phyloP scores from a whole-genome alignment of 2,329 filamentous ascomycete species.

The Alternaria incomplexa region DNA sequence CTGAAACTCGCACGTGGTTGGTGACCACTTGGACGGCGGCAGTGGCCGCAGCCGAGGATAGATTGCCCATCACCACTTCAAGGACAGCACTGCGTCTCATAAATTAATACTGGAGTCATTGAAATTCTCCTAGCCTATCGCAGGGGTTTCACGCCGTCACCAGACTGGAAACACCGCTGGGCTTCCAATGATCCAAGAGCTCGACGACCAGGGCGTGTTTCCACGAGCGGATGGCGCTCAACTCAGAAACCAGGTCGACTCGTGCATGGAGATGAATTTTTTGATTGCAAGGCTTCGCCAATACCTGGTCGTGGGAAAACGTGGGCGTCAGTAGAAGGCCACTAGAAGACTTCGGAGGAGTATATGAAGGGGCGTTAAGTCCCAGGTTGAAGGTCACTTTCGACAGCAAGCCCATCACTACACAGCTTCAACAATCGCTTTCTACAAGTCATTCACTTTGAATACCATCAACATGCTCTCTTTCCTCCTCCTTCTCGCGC shows the following conservation, averaged over 20 bases:
- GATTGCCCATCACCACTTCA: constrained; percentile 7
- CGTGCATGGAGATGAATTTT: constrained; percentile 9
- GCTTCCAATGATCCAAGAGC: constrained; percentile 2
- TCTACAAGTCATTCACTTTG: not conserved
- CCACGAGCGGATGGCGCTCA: not conserved
- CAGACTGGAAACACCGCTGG: constrained; percentile 6
- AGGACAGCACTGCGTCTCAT: constrained; percentile 1
- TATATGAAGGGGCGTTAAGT: constrained; percentile 3
- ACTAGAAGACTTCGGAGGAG: constrained; percentile 5
- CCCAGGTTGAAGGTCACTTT: constrained; percentile 9
- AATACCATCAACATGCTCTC: constrained; percentile 15
- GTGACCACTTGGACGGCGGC: not conserved
- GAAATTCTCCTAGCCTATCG: constrained; percentile 6
- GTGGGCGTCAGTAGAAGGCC: constrained; percentile 1
- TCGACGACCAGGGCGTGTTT: constrained; percentile 1
- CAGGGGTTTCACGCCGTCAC: constrained; percentile 4
- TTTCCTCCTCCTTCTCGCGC: constrained; percentile 21
- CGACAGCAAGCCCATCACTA: constrained; percentile 3
- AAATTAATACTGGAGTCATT: constrained; percentile 10
- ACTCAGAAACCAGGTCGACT: constrained; percentile 8
- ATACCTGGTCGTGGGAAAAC: not conserved
- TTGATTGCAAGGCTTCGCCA: constrained; percentile 8
- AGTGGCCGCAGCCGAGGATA: constrained; percentile 10
- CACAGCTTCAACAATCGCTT: constrained; percentile 6
- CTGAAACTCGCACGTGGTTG: constrained; percentile 6